phyloP scores from a whole-genome alignment of 176 grass and related monocot species.

The Secale cereale region DNA sequence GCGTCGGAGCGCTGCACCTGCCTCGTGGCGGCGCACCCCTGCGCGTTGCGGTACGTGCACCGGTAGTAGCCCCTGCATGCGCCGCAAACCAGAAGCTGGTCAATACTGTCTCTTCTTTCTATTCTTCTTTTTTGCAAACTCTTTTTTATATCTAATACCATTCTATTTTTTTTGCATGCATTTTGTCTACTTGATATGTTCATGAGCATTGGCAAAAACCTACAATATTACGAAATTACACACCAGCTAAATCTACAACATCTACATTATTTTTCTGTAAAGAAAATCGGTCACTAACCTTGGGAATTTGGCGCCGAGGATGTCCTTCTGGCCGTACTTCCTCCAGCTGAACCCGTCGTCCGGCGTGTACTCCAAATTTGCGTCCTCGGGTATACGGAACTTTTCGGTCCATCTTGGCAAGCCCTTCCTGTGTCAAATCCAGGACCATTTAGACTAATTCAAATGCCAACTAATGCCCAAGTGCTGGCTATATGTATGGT shows the following conservation, averaged over 20 bases:
- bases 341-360: constrained; percentile 89
- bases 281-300: constrained; percentile 23
- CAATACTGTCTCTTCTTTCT: too few relatives aligned
- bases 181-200: too few relatives aligned
- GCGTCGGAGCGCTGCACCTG: constrained; percentile 86
- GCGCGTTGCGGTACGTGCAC: constrained; percentile 61
- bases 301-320: constrained; percentile 79
- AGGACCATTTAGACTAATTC: constrained; percentile 11
- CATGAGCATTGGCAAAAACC: too few relatives aligned
- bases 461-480: background rate
- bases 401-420: constrained; percentile 45
- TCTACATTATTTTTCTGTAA: too few relatives aligned
- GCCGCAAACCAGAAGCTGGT: background rate
- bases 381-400: constrained; percentile 14
- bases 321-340: constrained; percentile 98
- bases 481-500: background rate
- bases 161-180: too few relatives aligned
- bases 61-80: constrained; percentile 78
- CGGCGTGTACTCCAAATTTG: constrained; percentile 19
- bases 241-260: too few relatives aligned
- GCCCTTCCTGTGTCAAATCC: constrained; percentile 45
- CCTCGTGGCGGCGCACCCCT: constrained; percentile 67
- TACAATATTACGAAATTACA: too few relatives aligned
- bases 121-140: too few relatives aligned
- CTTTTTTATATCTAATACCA: too few relatives aligned